Base-by-base conservation (phyloP, 1,139 yeast genomes). In the Yarrowia galli region DNA sequence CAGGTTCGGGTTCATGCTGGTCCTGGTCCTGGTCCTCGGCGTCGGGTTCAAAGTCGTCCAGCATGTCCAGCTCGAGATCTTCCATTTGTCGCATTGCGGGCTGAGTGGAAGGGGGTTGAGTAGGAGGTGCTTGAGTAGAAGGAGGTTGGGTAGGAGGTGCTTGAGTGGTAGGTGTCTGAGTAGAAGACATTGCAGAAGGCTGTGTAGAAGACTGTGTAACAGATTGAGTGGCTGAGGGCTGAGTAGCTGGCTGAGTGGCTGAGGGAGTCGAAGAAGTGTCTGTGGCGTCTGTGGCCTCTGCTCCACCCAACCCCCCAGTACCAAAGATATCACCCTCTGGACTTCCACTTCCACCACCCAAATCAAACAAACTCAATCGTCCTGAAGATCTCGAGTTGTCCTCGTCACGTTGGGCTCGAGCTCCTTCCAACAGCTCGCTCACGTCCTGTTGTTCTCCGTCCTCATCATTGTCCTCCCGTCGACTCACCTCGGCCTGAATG, bases 401-500 rank as follows among this genome's bases (percentile, higher is more conserved):
- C 38, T 65, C 22, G 12, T 54, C 51, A 1, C 61, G 43, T 15
- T 64, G 56, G 3, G 58, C 58, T 5, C 61, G 51, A 13, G 49
- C 77, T 25, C 71, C 74, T 22, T 70, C 71, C 38, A 73, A 75
- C 12, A 68, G 71, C 9, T 75, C 82, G 3, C 76, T 82, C 15
- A 75, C 79, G 8, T 76, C 81, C 42, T 79, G 82, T 8, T 79
- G 82, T 8, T 79, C 81, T 1, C 80, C 84, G 20, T 81, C 86
- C 15, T 86, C 91, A 20, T 89, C 92, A 6, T 28, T 5, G 71
- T 91, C 96, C 69, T 86, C 87, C 67, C 95, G 82, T 23, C 63
- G 18, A 15, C 64, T 58, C 9, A 43, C 51, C 6, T 58, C 64
- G 1, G 51, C 64, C 73, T 92, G 95, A 78, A 93, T 97, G 72